Conservation (phyloP, 495 filamentous ascomycete species). For the Daldinia loculata region DNA sequence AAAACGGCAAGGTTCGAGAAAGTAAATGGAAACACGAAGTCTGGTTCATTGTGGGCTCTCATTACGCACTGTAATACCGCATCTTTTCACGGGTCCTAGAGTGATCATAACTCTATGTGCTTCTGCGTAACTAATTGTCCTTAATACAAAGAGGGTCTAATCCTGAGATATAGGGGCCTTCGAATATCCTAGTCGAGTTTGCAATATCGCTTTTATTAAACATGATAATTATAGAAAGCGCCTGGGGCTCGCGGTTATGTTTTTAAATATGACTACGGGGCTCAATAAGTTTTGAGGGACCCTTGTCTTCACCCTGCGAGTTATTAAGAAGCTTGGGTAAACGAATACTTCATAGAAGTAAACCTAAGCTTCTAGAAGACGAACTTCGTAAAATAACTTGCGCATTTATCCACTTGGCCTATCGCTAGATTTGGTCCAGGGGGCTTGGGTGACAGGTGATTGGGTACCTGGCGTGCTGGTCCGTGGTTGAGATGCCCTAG, state of each 20-base stretch:
- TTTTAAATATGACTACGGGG: background rate
- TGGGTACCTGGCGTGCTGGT: constrained; percentile 22
- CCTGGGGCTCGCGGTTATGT: background rate
- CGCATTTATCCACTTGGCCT: constrained; percentile 38
- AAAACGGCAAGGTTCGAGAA: background rate
- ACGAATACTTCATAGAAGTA: background rate
- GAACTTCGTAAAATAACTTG: background rate
- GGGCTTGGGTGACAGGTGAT: constrained; percentile 31
- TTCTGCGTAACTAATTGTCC: background rate
- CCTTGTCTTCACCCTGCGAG: background rate
- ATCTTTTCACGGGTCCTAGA: background rate
- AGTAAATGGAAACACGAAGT: background rate
- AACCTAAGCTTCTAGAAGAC: background rate
- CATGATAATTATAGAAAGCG: background rate
- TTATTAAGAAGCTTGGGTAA: background rate
- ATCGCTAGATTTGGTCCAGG: constrained; percentile 43
- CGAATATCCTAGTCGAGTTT: background rate
- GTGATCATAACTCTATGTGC: background rate
- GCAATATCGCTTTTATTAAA: constrained; percentile 1
- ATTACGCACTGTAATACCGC: background rate
- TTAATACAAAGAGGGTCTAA: background rate
- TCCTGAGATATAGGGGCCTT: background rate
- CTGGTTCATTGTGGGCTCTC: background rate
- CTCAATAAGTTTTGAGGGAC: background rate
- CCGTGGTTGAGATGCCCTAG: constrained; percentile 32